Percentiles rank a stretch among this genome's conserved stretches.
These are phyloP conservation scores for Pythium aristosporum DNA, from an alignment of 352 stramenopile genomes.

Conservation along the genomic window DNA sequence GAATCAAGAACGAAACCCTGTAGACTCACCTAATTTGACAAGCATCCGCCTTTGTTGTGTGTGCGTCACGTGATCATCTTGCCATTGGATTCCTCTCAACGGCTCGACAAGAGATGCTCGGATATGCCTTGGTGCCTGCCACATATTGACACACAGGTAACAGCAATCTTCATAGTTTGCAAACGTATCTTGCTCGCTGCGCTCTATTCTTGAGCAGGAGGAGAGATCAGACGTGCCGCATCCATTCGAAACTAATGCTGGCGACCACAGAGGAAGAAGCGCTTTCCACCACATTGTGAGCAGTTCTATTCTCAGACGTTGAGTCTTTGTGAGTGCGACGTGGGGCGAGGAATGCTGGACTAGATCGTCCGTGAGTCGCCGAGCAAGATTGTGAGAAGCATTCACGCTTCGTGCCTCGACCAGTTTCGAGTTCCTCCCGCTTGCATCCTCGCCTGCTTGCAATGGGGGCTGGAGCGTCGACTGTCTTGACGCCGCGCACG, in stretches of 20 bases:
- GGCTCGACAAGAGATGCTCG: background rate
- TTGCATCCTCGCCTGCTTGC: background rate
- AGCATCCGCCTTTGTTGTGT: background rate
- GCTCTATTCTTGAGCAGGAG: background rate
- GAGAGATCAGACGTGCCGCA: background rate
- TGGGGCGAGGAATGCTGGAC: background rate
- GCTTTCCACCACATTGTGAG: background rate
- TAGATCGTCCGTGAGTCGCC: background rate
- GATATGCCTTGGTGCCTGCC: background rate
- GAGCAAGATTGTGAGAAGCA: constrained; percentile 3
- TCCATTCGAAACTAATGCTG: background rate
- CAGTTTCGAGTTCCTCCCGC: background rate
- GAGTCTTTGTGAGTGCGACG: background rate
- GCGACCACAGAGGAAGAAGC: background rate
- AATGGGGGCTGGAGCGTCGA: constrained; percentile 24
- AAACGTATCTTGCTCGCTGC: background rate
- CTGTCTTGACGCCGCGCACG: constrained; percentile 20
- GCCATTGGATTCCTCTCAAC: background rate
- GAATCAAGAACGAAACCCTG: constrained; percentile 11
- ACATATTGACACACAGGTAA: background rate
- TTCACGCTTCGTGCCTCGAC: background rate
- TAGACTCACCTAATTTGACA: constrained; percentile 18
- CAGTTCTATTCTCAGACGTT: background rate
- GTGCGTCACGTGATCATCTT: background rate
- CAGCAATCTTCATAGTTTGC: background rate